Percentiles rank a stretch among this genome's conserved stretches.
These are phyloP conservation scores for Fusarium sp. DNA, from an alignment of 2,329 filamentous ascomycete genomes.

Conservation along the genomic window DNA sequence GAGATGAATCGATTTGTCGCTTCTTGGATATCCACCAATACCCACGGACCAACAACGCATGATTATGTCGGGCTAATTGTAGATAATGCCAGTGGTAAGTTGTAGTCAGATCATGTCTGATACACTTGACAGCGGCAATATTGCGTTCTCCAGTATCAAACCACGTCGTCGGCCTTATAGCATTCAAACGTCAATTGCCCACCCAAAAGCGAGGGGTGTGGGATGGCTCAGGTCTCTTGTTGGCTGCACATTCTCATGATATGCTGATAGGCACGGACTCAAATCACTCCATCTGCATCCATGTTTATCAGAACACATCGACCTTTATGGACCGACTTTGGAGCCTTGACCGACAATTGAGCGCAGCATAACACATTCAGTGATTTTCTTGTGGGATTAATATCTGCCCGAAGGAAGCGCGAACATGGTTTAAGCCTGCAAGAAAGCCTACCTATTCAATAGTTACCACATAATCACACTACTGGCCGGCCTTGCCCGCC, in stretches of 20 bases:
- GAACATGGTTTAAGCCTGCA: slow-evolving; percentile 26
- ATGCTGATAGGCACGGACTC: slow-evolving; percentile 41
- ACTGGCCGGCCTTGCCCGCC: slow-evolving; percentile 12
- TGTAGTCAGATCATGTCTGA: slow-evolving; percentile 35
- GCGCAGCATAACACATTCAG: not conserved
- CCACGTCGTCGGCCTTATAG: slow-evolving; percentile 25
- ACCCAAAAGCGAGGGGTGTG: slow-evolving; percentile 20
- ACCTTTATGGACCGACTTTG: slow-evolving; percentile 36
- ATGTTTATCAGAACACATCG: slow-evolving; percentile 39
- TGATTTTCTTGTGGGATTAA: slow-evolving; percentile 8
- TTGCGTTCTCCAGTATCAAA: slow-evolving; percentile 29
- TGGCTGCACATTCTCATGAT: slow-evolving; percentile 37
- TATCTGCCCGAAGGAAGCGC: slow-evolving; percentile 12
- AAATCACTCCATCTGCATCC: slow-evolving; percentile 37
- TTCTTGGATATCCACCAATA: slow-evolving; percentile 42
- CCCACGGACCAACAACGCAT: slow-evolving; percentile 30
- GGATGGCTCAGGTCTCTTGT: slow-evolving; percentile 28
- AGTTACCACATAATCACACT: slow-evolving; percentile 3
- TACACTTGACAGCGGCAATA: slow-evolving; percentile 30
- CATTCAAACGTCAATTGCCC: slow-evolving; percentile 19
- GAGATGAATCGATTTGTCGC: slow-evolving; percentile 46
- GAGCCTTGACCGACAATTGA: slow-evolving; percentile 39
- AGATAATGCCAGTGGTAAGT: slow-evolving; percentile 12
- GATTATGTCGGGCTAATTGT: slow-evolving; percentile 28
- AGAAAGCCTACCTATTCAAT: not conserved